Percentiles rank a stretch among this genome's conserved stretches.
These are phyloP conservation scores for Erysimum cheiranthoides DNA, from an alignment of 345 rosid species.

Conservation along the genomic window DNA sequence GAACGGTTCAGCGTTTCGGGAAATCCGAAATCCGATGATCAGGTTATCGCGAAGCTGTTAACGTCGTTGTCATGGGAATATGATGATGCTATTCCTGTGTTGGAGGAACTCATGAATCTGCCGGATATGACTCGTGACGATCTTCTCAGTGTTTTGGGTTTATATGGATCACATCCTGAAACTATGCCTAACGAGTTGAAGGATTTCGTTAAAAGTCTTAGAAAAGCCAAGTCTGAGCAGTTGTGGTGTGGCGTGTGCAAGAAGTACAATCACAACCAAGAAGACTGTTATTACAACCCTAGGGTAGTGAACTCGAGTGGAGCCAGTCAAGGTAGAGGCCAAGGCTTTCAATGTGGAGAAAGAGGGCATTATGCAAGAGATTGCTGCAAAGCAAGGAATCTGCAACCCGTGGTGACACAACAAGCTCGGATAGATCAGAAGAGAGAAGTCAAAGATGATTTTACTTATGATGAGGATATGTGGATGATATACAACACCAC, in stretches of 20 bases:
- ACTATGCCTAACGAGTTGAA: not conserved
- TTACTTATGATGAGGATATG: slow-evolving; percentile 3
- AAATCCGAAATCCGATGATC: not conserved
- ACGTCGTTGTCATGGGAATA: not conserved
- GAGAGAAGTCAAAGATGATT: not conserved
- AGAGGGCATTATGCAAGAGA: slow-evolving; percentile 18
- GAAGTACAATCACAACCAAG: slow-evolving; percentile 25
- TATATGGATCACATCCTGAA: not conserved
- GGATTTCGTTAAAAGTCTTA: not conserved
- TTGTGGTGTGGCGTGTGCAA: slow-evolving; percentile 33
- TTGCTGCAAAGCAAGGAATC: not conserved
- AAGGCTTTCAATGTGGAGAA: slow-evolving; percentile 25
- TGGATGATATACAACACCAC: slow-evolving; percentile 17
- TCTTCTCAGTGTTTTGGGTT: not conserved
- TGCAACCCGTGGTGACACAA: not conserved
- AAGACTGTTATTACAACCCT: slow-evolving; percentile 12
- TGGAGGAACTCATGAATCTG: slow-evolving; percentile 5
- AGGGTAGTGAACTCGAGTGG: not conserved
- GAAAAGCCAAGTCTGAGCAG: slow-evolving; percentile 22
- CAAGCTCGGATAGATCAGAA: not conserved
- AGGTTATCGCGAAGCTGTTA: slow-evolving; percentile 7
- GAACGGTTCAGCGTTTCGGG: not conserved
- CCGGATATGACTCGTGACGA: too few species aligned
- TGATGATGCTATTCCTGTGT: not conserved
- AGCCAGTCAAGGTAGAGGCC: not conserved